Evolutionary conservation across 2,329 filamentous ascomycete genomes (phyloP).

Genomic region (Fusarium clavum): DNA sequence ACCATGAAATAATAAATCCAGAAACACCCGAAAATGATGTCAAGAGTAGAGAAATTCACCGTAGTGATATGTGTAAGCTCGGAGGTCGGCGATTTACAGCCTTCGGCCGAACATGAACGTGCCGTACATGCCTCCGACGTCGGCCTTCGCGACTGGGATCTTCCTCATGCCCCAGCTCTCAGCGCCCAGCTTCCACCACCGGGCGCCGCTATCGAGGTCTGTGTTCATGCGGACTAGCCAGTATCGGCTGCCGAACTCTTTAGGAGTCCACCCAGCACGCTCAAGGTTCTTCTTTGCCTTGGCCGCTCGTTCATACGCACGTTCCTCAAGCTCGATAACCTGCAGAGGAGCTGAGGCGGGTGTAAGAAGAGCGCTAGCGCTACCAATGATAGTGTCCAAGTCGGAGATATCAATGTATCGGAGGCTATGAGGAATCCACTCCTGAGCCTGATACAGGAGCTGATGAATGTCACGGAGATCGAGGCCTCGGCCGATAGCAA

Average conservation of each 20-base stretch:
- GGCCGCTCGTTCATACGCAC: conserved; percentile 72
- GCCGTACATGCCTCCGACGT: conserved; percentile 95
- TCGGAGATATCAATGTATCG: conserved; percentile 83
- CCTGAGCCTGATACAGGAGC: conserved; percentile 67
- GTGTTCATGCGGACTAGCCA: conserved; percentile 72
- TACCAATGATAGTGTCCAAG: conserved; percentile 65
- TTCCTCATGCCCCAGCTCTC: conserved; percentile 89
- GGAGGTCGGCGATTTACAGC: conserved; percentile 56
- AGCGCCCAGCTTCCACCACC: conserved; percentile 86
- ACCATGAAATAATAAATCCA: conserved; percentile 9
- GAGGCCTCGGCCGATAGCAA: conserved; percentile 77
- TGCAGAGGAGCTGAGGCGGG: conserved; percentile 74
- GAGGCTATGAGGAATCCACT: conserved; percentile 66
- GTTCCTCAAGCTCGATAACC: conserved; percentile 79
- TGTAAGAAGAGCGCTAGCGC: conserved; percentile 70
- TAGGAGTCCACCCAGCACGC: conserved; percentile 75
- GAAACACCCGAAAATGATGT: conserved; percentile 30
- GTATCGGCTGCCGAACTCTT: conserved; percentile 73
- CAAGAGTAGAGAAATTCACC: conserved; percentile 44
- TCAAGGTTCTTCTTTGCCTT: conserved; percentile 71
- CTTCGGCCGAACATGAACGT: conserved; percentile 72
- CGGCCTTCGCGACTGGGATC: conserved; percentile 88
- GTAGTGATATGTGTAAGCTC: conserved; percentile 49
- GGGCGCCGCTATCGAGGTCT: conserved; percentile 60
- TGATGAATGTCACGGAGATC: conserved; percentile 73